Evolutionary conservation across 805 yeast genomes (phyloP).

Genomic region (Suhomyces faveliae): DNA sequence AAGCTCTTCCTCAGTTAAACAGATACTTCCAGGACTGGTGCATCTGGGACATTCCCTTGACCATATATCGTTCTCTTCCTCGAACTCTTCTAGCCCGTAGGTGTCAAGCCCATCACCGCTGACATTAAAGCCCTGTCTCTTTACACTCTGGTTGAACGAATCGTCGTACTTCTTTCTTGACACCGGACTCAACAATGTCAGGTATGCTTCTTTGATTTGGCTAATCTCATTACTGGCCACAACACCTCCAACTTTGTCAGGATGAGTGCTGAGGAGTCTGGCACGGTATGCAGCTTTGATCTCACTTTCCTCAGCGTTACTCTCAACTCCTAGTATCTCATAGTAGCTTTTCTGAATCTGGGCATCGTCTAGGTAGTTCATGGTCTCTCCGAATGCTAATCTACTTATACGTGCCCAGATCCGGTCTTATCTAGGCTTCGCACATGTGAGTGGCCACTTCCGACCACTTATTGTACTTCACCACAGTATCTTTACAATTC

Average conservation of each 20-base stretch:
- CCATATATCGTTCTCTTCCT: constrained; percentile 41
- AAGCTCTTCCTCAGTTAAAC: constrained; percentile 60
- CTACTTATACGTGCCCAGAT: background rate
- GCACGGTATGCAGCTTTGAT: constrained; percentile 64
- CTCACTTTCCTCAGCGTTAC: constrained; percentile 34
- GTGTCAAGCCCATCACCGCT: constrained; percentile 70
- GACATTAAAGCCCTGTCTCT: constrained; percentile 38
- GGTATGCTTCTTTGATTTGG: constrained; percentile 61
- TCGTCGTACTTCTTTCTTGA: constrained; percentile 53
- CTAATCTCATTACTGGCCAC: constrained; percentile 3
- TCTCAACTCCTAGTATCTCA: constrained; percentile 53
- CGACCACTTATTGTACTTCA: background rate
- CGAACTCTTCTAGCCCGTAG: constrained; percentile 63
- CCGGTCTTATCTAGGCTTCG: background rate
- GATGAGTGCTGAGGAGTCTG: constrained; percentile 65
- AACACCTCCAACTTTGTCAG: constrained; percentile 56
- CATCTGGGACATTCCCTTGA: constrained; percentile 68
- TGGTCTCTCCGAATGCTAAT: background rate
- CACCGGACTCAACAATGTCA: constrained; percentile 43
- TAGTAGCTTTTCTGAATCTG: constrained; percentile 40
- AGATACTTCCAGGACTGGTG: constrained; percentile 49
- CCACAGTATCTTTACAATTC: background rate
- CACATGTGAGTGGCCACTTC: background rate
- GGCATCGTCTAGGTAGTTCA: constrained; percentile 4
- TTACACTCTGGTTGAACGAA: constrained; percentile 31